Evolutionary conservation across 257 asterid species (phyloP), one percentile per base, ranked within the genome.

Genomic region (Perilla frutescens): DNA sequence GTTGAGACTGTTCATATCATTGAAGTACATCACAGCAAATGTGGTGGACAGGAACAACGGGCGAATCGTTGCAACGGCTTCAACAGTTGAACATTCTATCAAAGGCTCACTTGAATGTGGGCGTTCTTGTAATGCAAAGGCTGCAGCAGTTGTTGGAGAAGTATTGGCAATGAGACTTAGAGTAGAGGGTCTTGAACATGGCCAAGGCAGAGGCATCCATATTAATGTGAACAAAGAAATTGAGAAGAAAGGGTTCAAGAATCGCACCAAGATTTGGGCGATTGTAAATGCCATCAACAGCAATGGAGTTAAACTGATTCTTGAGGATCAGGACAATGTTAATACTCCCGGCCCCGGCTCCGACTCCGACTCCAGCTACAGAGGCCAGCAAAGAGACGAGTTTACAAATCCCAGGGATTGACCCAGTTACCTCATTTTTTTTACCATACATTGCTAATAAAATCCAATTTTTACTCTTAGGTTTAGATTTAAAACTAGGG

Each of bases 71-170:
- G 95, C 86, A 26, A 87, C 93, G 0, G 87, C 97, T 29, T 92
- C 97, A 3, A 86, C 93, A 10, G 90, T 89, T 0, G 97, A 92
- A 48, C 97, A 88, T 50, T 45, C 93, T 32, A 83, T 92, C 29
- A 92, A 89, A 68, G 79, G 72, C 50, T 81, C 91, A 2, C 77
- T 90, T 11, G 98, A 90, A 76, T 90, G 97, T 53, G 93, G 98
- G 7, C 88, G 96, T 40, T 72, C 88, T 53, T 90, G 97, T 86
- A 92, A 90, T 11, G 97, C 97, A 2, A 92, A 90, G 75, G 97
- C 98, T 0, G 97, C 98, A 39, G 82, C 89, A 5, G 82, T 87
- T 34, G 97, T 92, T 44, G 98, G 97, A 47, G 98, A 92, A 75
- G 97, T 90, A 34, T 80, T 92, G 76, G 98, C 97, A 2, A 90